Conservation (phyloP, 805 yeast species). For the Candida mattraensis region DNA sequence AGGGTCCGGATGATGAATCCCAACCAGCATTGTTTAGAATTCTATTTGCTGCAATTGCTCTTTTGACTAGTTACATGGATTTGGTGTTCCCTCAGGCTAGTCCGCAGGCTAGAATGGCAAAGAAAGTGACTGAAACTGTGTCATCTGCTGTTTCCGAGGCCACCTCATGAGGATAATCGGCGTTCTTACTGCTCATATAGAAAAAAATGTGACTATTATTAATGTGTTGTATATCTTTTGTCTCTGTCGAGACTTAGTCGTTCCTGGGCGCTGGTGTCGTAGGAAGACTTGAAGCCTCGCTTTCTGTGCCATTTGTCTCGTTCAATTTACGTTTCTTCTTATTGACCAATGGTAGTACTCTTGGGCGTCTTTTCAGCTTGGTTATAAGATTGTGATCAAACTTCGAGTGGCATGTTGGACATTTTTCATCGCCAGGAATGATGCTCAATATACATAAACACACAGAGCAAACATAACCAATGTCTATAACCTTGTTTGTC, state of each 20-base stretch:
- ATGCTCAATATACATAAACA: slow-evolving; percentile 79
- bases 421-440: slow-evolving; percentile 63
- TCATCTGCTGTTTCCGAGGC: too few relatives aligned
- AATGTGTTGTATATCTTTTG: too few relatives aligned
- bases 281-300: slow-evolving; percentile 1
- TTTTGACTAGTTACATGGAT: slow-evolving; percentile 52
- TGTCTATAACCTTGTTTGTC: slow-evolving; percentile 86
- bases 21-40: slow-evolving; percentile 50
- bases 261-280: too few relatives aligned
- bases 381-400: slow-evolving; percentile 66
- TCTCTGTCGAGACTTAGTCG: too few relatives aligned
- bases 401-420: slow-evolving; percentile 84
- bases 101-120: slow-evolving; percentile 28
- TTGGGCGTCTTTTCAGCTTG: slow-evolving; percentile 59
- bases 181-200: too few relatives aligned
- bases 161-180: too few relatives aligned
- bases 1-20: slow-evolving; percentile 30
- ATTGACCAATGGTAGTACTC: slow-evolving; percentile 31
- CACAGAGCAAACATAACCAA: slow-evolving; percentile 94
- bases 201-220: too few relatives aligned
- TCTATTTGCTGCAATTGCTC: slow-evolving; percentile 46
- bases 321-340: slow-evolving; percentile 24
- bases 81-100: slow-evolving; percentile 45
- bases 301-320: slow-evolving; percentile 1
- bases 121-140: slow-evolving; percentile 5